Percentiles rank a stretch among this genome's conserved stretches.
These are phyloP conservation scores for Tylopilus sp. DNA, from an alignment of 768 basidiomycete species.

Conservation along the genomic window DNA sequence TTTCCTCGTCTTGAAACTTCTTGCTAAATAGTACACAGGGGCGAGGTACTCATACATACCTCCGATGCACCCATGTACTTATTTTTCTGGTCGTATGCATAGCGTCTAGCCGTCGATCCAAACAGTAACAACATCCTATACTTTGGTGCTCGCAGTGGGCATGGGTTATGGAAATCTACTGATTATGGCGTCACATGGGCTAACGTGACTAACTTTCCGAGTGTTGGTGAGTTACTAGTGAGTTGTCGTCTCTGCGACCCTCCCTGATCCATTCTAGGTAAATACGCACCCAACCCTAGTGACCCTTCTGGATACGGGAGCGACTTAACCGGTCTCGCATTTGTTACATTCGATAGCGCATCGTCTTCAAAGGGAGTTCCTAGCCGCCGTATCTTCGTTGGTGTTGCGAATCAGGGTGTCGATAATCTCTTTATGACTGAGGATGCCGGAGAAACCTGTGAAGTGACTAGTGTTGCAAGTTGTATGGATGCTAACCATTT, in stretches of 20 bases:
- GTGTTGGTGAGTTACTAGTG: conserved; percentile 47
- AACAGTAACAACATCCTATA: conserved; percentile 58
- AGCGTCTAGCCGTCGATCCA: conserved; percentile 64
- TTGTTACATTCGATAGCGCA: conserved; percentile 13
- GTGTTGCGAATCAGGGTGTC: conserved; percentile 55
- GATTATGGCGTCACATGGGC: conserved; percentile 57
- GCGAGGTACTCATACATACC: conserved; percentile 3
- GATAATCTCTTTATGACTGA: conserved; percentile 55
- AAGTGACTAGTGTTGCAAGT: not conserved
- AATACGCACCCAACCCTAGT: conserved; percentile 7
- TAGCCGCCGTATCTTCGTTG: conserved; percentile 65
- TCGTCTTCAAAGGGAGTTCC: conserved; percentile 46
- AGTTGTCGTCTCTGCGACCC: not conserved
- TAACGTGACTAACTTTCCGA: conserved; percentile 57
- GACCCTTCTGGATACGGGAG: conserved; percentile 7
- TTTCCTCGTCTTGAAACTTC: not conserved
- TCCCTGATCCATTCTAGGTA: conserved; percentile 1
- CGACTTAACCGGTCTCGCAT: conserved; percentile 9
- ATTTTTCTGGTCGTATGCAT: not conserved
- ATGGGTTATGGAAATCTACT: conserved; percentile 66
- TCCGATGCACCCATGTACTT: not conserved
- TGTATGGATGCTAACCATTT: not conserved
- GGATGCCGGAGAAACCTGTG: conserved; percentile 41
- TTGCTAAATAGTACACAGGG: conserved; percentile 1
- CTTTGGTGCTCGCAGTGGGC: conserved; percentile 62